These are phyloP conservation scores for Naganishia randhawae DNA, from an alignment of 768 basidiomycete genomes.

Conservation along the genomic window DNA sequence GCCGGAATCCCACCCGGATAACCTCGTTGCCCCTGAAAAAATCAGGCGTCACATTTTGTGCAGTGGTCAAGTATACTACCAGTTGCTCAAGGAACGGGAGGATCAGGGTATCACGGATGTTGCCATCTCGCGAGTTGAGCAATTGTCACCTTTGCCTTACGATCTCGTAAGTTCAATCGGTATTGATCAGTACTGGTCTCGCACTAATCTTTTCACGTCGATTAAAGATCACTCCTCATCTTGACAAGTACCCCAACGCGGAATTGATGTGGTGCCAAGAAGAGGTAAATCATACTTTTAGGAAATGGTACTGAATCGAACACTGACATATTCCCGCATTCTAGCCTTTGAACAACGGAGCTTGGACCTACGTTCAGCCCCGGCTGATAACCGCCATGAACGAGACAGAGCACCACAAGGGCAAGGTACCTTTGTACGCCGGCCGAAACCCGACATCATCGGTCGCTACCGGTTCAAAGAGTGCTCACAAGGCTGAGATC, in stretches of 20 bases:
- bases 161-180: constrained; percentile 63
- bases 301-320: background rate
- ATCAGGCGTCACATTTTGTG: constrained; percentile 90
- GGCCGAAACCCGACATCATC: constrained; percentile 89
- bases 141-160: constrained; percentile 95
- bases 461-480: constrained; percentile 53
- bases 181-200: background rate
- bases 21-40: constrained; percentile 71
- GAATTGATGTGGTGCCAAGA: constrained; percentile 79
- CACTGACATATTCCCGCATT: constrained; percentile 22
- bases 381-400: constrained; percentile 89
- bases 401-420: constrained; percentile 82
- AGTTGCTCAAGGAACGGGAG: constrained; percentile 83
- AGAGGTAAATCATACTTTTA: constrained; percentile 54
- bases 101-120: constrained; percentile 85
- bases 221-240: constrained; percentile 75
- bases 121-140: constrained; percentile 89
- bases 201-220: constrained; percentile 23
- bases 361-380: constrained; percentile 93
- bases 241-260: constrained; percentile 95
- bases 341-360: constrained; percentile 90
- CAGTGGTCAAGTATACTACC: constrained; percentile 92
- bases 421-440: constrained; percentile 85
- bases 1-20: constrained; percentile 71
- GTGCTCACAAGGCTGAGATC: constrained; percentile 85